Evolutionary conservation across 345 rosid genomes (phyloP).

Genomic region (Salix koriyanagi): DNA sequence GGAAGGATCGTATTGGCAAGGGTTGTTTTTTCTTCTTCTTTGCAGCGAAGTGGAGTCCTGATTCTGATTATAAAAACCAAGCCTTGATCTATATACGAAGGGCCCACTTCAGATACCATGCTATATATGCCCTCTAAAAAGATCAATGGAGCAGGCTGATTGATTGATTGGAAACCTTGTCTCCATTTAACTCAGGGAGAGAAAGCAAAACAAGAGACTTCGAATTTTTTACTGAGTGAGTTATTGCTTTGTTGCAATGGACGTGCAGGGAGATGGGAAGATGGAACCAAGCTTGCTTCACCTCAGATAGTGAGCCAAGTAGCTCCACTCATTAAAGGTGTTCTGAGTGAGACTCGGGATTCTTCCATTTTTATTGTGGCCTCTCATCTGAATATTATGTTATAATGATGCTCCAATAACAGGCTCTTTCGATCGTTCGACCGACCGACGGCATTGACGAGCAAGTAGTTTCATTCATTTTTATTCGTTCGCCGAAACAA

Average conservation of each 20-base stretch:
- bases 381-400: background rate
- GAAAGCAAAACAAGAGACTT: conserved; percentile 27
- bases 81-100: conserved; percentile 26
- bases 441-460: background rate
- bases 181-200: conserved; percentile 31
- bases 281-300: conserved; percentile 22
- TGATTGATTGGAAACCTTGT: conserved; percentile 40
- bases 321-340: conserved; percentile 37
- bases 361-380: conserved; percentile 22
- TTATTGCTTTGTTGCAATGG: conserved; percentile 9
- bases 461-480: background rate
- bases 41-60: conserved; percentile 40
- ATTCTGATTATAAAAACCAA: conserved; percentile 40
- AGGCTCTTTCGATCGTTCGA: background rate
- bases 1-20: conserved; percentile 28
- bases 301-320: conserved; percentile 38
- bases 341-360: conserved; percentile 17
- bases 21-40: background rate
- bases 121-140: background rate
- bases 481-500: background rate
- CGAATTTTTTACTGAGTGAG: background rate
- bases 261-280: conserved; percentile 10
- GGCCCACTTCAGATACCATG: conserved; percentile 26
- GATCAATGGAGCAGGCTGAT: conserved; percentile 3
- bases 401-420: background rate